These are phyloP conservation scores for Styphnolobium japonicum DNA, from an alignment of 306 rosid genomes.

Conservation along the genomic window DNA sequence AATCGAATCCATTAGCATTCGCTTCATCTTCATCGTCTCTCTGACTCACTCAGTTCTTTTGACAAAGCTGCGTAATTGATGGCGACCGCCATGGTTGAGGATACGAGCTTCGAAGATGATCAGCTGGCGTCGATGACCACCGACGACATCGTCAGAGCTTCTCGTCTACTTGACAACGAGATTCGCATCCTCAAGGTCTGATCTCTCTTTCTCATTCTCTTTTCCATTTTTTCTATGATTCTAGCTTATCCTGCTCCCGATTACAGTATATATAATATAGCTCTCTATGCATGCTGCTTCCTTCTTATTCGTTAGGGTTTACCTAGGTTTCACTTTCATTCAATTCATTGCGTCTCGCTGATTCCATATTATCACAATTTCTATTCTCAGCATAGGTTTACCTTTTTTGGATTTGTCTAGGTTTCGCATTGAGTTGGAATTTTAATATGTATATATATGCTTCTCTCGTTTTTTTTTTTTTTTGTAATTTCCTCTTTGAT, in stretches of 20 bases:
- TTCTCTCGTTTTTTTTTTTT: background rate
- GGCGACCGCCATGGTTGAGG: constrained; percentile 85
- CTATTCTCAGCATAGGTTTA: background rate
- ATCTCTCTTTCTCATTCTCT: background rate
- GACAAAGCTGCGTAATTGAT: constrained; percentile 18
- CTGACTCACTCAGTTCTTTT: background rate
- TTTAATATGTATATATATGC: background rate
- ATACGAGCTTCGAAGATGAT: constrained; percentile 72
- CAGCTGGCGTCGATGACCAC: constrained; percentile 72
- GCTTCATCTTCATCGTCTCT: background rate
- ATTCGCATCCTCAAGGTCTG: constrained; percentile 84
- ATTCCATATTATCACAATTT: background rate
- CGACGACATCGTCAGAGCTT: constrained; percentile 75
- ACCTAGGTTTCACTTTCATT: background rate
- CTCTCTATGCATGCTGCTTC: background rate
- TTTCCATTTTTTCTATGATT: background rate
- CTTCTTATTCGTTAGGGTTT: constrained; percentile 18
- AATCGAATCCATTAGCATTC: background rate
- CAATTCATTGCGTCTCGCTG: background rate
- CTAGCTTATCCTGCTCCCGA: background rate
- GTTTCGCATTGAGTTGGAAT: background rate
- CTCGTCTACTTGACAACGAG: constrained; percentile 88
- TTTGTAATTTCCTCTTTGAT: background rate
- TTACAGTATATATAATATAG: background rate
- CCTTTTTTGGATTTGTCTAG: background rate